A percentile compares a stretch with the other conserved stretches of the same genome.
Evolutionary conservation across 1,139 yeast genomes (phyloP).

Genomic region (Suhomyces anneliseae): DNA sequence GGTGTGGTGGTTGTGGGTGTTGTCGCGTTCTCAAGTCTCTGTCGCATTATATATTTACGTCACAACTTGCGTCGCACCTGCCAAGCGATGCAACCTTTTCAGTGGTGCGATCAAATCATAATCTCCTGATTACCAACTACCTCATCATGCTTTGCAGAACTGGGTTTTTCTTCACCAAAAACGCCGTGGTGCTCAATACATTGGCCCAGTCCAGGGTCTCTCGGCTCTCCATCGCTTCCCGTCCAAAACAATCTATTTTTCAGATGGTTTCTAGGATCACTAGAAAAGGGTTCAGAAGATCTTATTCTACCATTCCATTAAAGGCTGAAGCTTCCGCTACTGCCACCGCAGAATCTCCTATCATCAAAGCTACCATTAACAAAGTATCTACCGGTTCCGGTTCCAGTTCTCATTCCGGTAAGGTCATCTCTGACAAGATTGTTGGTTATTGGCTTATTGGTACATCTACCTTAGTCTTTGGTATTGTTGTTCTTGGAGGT

Average conservation of each 20-base stretch:
- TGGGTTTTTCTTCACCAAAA: constrained; percentile 46
- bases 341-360: neutral
- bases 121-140: neutral
- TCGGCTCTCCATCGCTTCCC: constrained; percentile 14
- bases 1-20: too few species aligned
- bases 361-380: constrained; percentile 5
- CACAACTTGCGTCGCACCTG: too few species aligned
- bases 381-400: constrained; percentile 3
- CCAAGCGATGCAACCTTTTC: too few species aligned
- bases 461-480: constrained; percentile 88
- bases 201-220: constrained; percentile 26
- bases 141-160: constrained; percentile 35
- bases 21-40: too few species aligned
- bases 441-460: constrained; percentile 92
- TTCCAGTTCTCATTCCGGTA: constrained; percentile 7
- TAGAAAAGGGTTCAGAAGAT: constrained; percentile 7
- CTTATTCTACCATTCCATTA: constrained; percentile 13
- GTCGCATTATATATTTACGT: too few species aligned
- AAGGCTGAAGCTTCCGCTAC: neutral
- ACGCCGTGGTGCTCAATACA: constrained; percentile 36
- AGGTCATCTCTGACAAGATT: constrained; percentile 39
- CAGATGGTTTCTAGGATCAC: constrained; percentile 4
- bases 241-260: constrained; percentile 4
- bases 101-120: neutral
- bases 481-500: constrained; percentile 96